phyloP scores from a whole-genome alignment of 2,329 filamentous ascomycete species.

The Colletotrichum trifolii region DNA sequence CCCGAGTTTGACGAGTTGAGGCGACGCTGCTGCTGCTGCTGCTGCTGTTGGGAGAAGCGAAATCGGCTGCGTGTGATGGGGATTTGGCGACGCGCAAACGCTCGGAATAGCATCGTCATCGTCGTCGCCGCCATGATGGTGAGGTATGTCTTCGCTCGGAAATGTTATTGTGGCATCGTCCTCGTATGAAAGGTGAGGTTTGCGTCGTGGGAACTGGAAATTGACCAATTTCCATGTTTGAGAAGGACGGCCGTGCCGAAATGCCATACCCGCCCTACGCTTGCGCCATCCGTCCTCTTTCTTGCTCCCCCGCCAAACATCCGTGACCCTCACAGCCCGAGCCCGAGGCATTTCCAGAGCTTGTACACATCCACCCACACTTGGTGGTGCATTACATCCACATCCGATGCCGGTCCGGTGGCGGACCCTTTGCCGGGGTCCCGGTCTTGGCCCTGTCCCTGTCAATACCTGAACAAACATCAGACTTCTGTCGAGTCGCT shows the following conservation, averaged over 20 bases:
- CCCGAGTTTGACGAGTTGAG: constrained; percentile 41
- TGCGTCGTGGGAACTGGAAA: neutral
- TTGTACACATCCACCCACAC: no score
- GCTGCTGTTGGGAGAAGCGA: no score
- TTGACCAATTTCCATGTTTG: neutral
- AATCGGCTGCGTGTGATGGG: constrained; percentile 38
- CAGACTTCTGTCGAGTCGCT: no score
- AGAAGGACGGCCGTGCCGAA: constrained; percentile 14
- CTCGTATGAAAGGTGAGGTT: neutral
- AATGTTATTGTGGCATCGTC: constrained; percentile 21
- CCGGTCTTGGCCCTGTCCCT: constrained; percentile 1
- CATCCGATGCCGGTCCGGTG: constrained; percentile 10
- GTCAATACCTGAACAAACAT: no score
- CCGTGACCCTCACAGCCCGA: constrained; percentile 13
- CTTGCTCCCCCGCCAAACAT: constrained; percentile 1
- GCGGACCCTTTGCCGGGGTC: constrained; percentile 25
- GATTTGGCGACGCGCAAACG: constrained; percentile 43
- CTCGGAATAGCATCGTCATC: constrained; percentile 40
- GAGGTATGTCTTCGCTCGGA: neutral
- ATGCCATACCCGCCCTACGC: constrained; percentile 5
- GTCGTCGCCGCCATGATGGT: constrained; percentile 37
- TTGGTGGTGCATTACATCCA: neutral
- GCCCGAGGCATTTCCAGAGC: constrained; percentile 10
- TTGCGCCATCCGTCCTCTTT: constrained; percentile 2
- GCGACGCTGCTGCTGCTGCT: constrained; percentile 41